Conservation (phyloP, 2,329 filamentous ascomycete species). For the Myrmaecium sp. region DNA sequence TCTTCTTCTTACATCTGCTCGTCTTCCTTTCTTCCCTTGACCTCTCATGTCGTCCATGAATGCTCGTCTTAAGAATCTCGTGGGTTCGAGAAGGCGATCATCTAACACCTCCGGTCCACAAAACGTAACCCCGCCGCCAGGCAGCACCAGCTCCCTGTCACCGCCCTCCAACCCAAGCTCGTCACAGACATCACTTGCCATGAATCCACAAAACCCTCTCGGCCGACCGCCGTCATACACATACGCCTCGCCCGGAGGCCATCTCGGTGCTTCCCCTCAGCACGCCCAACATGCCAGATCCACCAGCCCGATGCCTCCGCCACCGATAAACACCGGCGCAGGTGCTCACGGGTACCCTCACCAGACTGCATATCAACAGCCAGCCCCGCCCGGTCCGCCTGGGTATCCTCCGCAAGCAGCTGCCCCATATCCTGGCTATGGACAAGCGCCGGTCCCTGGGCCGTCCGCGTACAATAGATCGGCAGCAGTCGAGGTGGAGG, state of each 20-base stretch:
- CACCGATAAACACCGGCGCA: slow-evolving; percentile 38
- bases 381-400: slow-evolving; percentile 15
- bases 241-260: slow-evolving; percentile 27
- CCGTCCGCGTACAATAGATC: slow-evolving; percentile 16
- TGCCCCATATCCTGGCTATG: slow-evolving; percentile 16
- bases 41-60: slow-evolving; percentile 60
- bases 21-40: slow-evolving; percentile 12
- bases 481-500: slow-evolving; percentile 55
- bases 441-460: slow-evolving; percentile 14
- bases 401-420: slow-evolving; percentile 19
- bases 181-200: slow-evolving; percentile 24
- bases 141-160: slow-evolving; percentile 17
- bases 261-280: slow-evolving; percentile 19
- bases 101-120: slow-evolving; percentile 29
- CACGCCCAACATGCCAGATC: slow-evolving; percentile 27
- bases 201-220: slow-evolving; percentile 37
- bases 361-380: slow-evolving; percentile 24
- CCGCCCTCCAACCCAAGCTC: slow-evolving; percentile 22
- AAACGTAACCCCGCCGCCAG: slow-evolving; percentile 20
- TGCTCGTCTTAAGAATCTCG: slow-evolving; percentile 61
- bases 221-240: slow-evolving; percentile 49
- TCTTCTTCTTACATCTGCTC: slow-evolving; percentile 9
- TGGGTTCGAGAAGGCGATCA: slow-evolving; percentile 67
- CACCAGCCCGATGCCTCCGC: slow-evolving; percentile 35
- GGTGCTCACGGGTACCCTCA: slow-evolving; percentile 31